A percentile compares a stretch with the other conserved stretches of the same genome.
phyloP scores from a whole-genome alignment of 306 rosid species.

The Heteromeles arbutifolia region DNA sequence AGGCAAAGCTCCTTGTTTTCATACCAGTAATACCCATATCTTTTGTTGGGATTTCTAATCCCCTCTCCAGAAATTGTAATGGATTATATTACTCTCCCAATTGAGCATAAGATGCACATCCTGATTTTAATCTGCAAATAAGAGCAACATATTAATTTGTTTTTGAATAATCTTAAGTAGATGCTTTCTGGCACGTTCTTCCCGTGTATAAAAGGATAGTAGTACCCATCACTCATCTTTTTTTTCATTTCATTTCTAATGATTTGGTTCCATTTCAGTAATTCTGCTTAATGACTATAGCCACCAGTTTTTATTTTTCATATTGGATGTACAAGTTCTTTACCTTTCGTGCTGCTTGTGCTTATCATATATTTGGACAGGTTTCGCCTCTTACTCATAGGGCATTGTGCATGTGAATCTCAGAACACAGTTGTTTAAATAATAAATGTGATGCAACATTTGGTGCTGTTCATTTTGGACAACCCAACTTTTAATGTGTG shows the following conservation, averaged over 20 bases:
- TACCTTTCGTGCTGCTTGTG: neutral
- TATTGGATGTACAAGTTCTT: neutral
- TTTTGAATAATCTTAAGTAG: neutral
- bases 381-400: neutral
- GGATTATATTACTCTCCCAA: no score
- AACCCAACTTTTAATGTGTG: neutral
- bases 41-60: neutral
- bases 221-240: neutral
- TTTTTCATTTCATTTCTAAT: neutral
- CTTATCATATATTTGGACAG: neutral
- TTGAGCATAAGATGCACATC: neutral
- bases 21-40: neutral
- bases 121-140: neutral
- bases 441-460: neutral
- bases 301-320: neutral
- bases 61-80: no score
- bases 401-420: neutral
- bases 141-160: neutral
- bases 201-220: neutral
- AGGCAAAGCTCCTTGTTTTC: conserved; percentile 3
- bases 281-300: neutral
- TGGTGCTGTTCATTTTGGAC: neutral
- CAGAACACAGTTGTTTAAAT: neutral
- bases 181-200: neutral
- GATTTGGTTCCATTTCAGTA: neutral